Evolutionary conservation across 2,329 filamentous ascomycete genomes (phyloP), one percentile per base, ranked within the genome.

Genomic region (Trichoderma atroviride): DNA sequence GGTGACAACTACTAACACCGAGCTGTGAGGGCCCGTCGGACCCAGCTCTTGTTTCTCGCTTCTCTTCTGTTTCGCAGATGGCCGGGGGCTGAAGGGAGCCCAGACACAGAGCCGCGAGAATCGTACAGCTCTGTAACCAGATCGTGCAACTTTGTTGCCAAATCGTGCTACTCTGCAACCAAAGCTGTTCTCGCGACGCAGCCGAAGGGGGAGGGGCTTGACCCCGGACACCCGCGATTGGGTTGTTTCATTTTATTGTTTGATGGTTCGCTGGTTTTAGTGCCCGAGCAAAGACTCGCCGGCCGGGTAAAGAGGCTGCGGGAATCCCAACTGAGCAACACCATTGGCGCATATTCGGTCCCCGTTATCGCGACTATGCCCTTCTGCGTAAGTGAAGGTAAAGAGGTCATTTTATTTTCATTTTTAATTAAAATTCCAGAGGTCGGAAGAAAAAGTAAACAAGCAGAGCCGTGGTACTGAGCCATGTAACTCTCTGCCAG

Each of bases 151-250:
- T 56, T 31, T 55, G 35, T 13, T 10, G 37, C 5, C 61, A 56
- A 64, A 56, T 64, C 61, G 61, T 64, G 33, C 61, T 56, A 64
- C 50, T 64, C 61, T 64, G 61, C 43, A 31, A 64, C 62, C 47
- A 47, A 13, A 47, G 53, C 33, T 27, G 62, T 47, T 57, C 57
- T 65, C 62, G 62, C 53, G 37, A 65, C 62, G 62, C 62, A 57
- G 40, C 62, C 53, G 62, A 65, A 65, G 62, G 53, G 62, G 62
- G 50, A 29, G 52, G 52, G 27, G 14, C 52, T 50, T 33, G 33
- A 64, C 61, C 61, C 61, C 61, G 61, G 61, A 64, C 50, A 55
- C 50, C 52, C 40, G 50, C 50, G 50, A 65, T 56, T 65, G 62
- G 62, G 53, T 37, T 53, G 62, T 57, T 65, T 65, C 62, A 65